A percentile compares a stretch with the other conserved stretches of the same genome.
Evolutionary conservation across 1,284 basidiomycete genomes (phyloP).

Genomic region (Stereum hirsutum): DNA sequence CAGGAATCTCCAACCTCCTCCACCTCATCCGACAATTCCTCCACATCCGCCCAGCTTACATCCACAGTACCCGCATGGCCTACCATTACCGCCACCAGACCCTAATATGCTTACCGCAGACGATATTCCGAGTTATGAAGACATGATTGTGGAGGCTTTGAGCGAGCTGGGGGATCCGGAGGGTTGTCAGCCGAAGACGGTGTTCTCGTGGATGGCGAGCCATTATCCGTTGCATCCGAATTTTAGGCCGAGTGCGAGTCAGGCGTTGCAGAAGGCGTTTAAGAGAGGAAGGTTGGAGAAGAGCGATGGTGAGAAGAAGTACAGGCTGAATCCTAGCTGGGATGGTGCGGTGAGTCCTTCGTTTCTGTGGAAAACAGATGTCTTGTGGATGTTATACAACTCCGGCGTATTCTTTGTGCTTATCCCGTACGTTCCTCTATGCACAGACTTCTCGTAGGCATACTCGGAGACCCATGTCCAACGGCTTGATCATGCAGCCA

Average conservation of each 20-base stretch:
- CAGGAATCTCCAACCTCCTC: constrained; percentile 14
- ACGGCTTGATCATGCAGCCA: constrained; percentile 24
- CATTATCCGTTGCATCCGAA: constrained; percentile 78
- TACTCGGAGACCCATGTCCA: constrained; percentile 60
- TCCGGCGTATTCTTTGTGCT: neutral
- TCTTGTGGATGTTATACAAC: constrained; percentile 6
- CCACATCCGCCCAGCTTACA: constrained; percentile 18
- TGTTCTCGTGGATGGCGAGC: constrained; percentile 73
- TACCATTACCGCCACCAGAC: constrained; percentile 21
- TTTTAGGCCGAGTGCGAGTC: constrained; percentile 75
- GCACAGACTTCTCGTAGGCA: constrained; percentile 52
- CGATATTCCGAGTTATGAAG: constrained; percentile 76
- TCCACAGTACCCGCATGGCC: constrained; percentile 16
- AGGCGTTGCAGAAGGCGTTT: constrained; percentile 75
- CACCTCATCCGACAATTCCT: constrained; percentile 20
- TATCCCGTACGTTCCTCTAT: neutral
- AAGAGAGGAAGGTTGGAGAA: constrained; percentile 72
- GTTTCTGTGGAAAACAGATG: too few relatives aligned
- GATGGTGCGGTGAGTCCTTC: constrained; percentile 69
- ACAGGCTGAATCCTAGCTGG: constrained; percentile 63
- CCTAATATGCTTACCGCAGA: constrained; percentile 28
- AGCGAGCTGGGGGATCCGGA: constrained; percentile 53
- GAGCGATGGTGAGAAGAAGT: constrained; percentile 55
- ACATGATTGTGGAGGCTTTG: constrained; percentile 78
- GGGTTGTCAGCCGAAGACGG: constrained; percentile 67